Percentiles rank a stretch among this genome's conserved stretches.
These are phyloP conservation scores for Pleurotus djamor DNA, from an alignment of 768 basidiomycete genomes.

Conservation along the genomic window DNA sequence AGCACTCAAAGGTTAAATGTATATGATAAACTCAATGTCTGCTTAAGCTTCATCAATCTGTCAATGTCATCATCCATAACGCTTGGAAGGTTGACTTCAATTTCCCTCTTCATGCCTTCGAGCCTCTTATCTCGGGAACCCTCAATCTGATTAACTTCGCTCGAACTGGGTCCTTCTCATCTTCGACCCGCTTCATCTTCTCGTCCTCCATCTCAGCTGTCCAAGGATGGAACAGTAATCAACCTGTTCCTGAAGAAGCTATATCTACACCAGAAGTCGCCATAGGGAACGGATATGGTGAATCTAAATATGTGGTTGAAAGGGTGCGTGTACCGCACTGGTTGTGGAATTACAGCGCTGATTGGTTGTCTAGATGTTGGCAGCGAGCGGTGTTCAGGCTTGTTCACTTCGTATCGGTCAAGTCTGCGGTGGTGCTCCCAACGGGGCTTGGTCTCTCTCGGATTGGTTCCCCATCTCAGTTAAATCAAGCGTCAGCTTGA, in stretches of 20 bases:
- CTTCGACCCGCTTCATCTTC: conserved; percentile 23
- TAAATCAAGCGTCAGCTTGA: conserved; percentile 23
- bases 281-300: conserved; percentile 9
- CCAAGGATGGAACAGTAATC: conserved; percentile 8
- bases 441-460: conserved; percentile 28
- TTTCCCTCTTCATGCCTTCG: conserved; percentile 26
- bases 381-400: conserved; percentile 20
- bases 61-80: conserved; percentile 31
- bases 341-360: background rate
- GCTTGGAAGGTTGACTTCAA: conserved; percentile 11
- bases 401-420: conserved; percentile 29
- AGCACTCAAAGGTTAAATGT: conserved; percentile 12
- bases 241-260: conserved; percentile 19
- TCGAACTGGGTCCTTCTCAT: conserved; percentile 12
- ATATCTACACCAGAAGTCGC: conserved; percentile 22
- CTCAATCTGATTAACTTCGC: conserved; percentile 20
- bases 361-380: conserved; percentile 16
- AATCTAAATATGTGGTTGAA: conserved; percentile 6
- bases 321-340: background rate
- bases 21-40: conserved; percentile 5
- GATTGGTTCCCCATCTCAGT: conserved; percentile 35
- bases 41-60: conserved; percentile 21
- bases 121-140: conserved; percentile 21
- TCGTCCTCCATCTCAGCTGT: conserved; percentile 29
- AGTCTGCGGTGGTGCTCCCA: conserved; percentile 24